Conservation (phyloP, 2,329 filamentous ascomycete genomes). For the Emergomyces orientalis region DNA sequence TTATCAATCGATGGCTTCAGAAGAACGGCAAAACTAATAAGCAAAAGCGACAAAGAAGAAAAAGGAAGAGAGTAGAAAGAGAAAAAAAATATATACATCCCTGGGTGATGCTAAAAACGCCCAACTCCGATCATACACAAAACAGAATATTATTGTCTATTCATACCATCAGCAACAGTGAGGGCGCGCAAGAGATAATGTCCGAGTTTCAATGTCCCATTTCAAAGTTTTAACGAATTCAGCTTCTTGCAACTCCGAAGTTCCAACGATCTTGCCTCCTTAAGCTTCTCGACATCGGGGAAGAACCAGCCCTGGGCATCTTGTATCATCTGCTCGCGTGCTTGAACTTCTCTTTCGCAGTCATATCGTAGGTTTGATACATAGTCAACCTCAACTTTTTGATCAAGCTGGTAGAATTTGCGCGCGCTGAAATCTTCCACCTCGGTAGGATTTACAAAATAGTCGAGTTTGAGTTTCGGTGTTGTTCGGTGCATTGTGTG, state of each 20-base stretch:
- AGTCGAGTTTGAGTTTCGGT: conserved; percentile 62
- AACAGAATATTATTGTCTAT: conserved; percentile 8
- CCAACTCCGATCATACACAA: conserved; percentile 6
- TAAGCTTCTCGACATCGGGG: conserved; percentile 69
- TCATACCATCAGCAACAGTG: conserved; percentile 7
- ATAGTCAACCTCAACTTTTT: conserved; percentile 64
- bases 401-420: conserved; percentile 67
- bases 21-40: neutral
- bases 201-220: neutral
- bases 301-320: conserved; percentile 83
- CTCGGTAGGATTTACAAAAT: conserved; percentile 75
- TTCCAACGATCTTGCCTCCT: conserved; percentile 54
- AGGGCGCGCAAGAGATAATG: conserved; percentile 5
- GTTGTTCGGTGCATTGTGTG: conserved; percentile 67
- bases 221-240: conserved; percentile 23
- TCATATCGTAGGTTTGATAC: conserved; percentile 56
- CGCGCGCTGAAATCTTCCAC: conserved; percentile 58
- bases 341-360: conserved; percentile 64
- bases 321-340: conserved; percentile 59
- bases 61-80: neutral
- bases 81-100: conserved; percentile 4
- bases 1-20: neutral
- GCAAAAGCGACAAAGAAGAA: neutral
- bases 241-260: conserved; percentile 52
- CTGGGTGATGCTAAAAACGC: conserved; percentile 6